Percentiles rank a stretch among this genome's conserved stretches.
Evolutionary conservation across 129 eudicot genomes (phyloP).

Genomic region (Mikania micrantha): DNA sequence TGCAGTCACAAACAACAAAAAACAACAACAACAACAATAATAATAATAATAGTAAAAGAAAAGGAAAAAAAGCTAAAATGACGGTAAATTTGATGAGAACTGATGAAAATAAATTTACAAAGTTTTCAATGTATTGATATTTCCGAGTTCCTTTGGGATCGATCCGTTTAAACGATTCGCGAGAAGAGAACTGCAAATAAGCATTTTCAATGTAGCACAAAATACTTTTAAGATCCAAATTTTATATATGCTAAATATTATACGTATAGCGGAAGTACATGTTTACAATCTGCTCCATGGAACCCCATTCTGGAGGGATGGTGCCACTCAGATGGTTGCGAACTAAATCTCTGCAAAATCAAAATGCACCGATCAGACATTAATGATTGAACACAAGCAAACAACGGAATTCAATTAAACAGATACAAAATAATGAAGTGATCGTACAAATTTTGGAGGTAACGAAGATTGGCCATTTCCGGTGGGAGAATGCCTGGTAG

Average conservation of each 20-base stretch:
- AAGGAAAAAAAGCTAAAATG: no score
- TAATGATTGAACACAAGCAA: no score
- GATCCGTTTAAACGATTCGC: conserved; percentile 64
- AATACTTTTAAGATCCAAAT: not conserved
- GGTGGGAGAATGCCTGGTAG: no score
- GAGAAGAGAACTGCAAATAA: conserved; percentile 40
- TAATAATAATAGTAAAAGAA: no score
- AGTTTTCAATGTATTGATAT: conserved; percentile 42
- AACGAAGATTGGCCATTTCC: no score
- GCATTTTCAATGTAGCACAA: not conserved
- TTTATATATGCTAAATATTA: not conserved
- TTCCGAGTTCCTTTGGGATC: conserved; percentile 62
- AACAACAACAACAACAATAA: no score
- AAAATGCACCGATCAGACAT: no score
- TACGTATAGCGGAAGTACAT: conserved; percentile 22
- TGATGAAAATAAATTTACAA: conserved; percentile 33
- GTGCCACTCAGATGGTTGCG: conserved; percentile 62
- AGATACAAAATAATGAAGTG: no score
- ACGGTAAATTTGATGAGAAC: not conserved
- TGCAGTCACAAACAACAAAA: not conserved
- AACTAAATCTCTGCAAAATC: no score
- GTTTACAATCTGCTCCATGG: conserved; percentile 37
- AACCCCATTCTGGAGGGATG: conserved; percentile 64
- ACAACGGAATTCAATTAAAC: no score
- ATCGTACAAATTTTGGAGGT: no score